These are phyloP conservation scores for Sarocladiaceae sp. DNA, from an alignment of 2,329 filamentous ascomycete genomes.

Conservation along the genomic window DNA sequence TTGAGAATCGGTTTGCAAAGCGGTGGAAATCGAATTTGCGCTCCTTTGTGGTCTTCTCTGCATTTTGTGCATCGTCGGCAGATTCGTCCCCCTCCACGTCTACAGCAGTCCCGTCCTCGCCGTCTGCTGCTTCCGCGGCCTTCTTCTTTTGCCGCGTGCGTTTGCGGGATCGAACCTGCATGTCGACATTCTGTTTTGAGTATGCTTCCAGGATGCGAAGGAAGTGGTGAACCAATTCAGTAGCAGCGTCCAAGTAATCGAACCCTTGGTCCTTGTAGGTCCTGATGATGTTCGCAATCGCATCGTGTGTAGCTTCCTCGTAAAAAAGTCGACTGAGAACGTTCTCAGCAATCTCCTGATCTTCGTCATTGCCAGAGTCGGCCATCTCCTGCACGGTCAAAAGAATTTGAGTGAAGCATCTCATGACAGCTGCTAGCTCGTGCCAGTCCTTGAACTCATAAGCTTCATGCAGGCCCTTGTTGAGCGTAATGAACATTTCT, in stretches of 20 bases:
- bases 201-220: slow-evolving; percentile 87
- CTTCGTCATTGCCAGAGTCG: slow-evolving; percentile 77
- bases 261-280: slow-evolving; percentile 94
- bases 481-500: slow-evolving; percentile 87
- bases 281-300: slow-evolving; percentile 70
- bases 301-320: slow-evolving; percentile 88
- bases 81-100: slow-evolving; percentile 61
- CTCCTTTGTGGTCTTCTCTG: slow-evolving; percentile 67
- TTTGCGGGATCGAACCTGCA: slow-evolving; percentile 82
- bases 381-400: slow-evolving; percentile 91
- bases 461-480: slow-evolving; percentile 71
- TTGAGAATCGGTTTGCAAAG: slow-evolving; percentile 74
- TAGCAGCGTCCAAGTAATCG: slow-evolving; percentile 85
- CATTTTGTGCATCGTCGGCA: slow-evolving; percentile 64
- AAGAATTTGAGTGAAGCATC: slow-evolving; percentile 90
- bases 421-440: slow-evolving; percentile 80
- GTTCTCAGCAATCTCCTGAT: slow-evolving; percentile 96
- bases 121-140: slow-evolving; percentile 32
- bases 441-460: slow-evolving; percentile 82
- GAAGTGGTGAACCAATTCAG: slow-evolving; percentile 87
- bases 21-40: slow-evolving; percentile 90
- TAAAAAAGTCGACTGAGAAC: slow-evolving; percentile 97
- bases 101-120: slow-evolving; percentile 35
- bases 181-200: slow-evolving; percentile 87
- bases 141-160: slow-evolving; percentile 68